These are phyloP conservation scores for Elongisporangium senticosum DNA, from an alignment of 352 stramenopile species.

Conservation along the genomic window DNA sequence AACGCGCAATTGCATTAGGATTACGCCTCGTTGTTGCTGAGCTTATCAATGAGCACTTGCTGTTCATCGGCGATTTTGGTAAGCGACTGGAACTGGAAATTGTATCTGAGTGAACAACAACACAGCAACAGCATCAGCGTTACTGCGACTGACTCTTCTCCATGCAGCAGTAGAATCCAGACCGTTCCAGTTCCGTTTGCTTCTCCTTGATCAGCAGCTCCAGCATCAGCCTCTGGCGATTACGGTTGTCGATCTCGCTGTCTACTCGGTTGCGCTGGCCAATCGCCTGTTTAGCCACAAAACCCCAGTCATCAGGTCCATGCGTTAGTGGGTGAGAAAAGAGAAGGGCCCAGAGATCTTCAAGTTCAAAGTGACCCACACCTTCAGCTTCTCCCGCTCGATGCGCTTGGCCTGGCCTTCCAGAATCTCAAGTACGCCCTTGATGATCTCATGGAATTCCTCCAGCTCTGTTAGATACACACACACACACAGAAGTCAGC, in stretches of 20 bases:
- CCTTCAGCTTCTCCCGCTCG: constrained; percentile 80
- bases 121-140: neutral
- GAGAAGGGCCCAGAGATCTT: neutral
- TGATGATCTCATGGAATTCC: constrained; percentile 80
- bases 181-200: constrained; percentile 75
- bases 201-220: constrained; percentile 81
- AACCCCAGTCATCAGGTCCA: neutral
- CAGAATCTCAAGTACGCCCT: constrained; percentile 73
- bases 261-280: constrained; percentile 77
- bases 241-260: constrained; percentile 78
- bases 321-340: neutral
- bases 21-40: constrained; percentile 86
- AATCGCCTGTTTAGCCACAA: constrained; percentile 46
- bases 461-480: constrained; percentile 56
- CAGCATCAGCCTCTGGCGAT: constrained; percentile 74
- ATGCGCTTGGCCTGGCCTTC: constrained; percentile 74
- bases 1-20: neutral
- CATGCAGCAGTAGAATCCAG: neutral
- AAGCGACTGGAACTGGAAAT: constrained; percentile 73
- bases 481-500: constrained; percentile 1
- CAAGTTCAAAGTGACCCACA: constrained; percentile 6
- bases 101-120: constrained; percentile 39
- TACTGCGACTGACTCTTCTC: no score
- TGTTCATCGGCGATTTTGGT: constrained; percentile 77
- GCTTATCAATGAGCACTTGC: constrained; percentile 75